Evolutionary conservation across 345 rosid species (phyloP).

Genomic region (Pelargonium nanum): DNA sequence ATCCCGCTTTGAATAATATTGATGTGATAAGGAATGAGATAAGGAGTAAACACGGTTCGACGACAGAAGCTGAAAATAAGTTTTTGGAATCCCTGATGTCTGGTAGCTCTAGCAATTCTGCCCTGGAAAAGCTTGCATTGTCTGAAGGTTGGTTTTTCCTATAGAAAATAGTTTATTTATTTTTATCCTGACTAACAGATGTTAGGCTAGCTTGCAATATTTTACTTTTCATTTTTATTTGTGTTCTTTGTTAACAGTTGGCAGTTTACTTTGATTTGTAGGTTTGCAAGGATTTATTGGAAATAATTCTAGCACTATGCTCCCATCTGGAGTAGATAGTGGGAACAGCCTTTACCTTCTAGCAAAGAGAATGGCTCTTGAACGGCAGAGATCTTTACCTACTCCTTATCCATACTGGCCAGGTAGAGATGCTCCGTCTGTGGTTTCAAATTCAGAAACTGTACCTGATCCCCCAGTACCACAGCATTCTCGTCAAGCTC

Average conservation of each 20-base stretch:
- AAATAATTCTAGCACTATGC: constrained; percentile 34
- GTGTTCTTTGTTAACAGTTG: background rate
- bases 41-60: constrained; percentile 39
- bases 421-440: constrained; percentile 54
- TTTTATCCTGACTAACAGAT: no score
- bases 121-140: background rate
- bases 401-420: constrained; percentile 52
- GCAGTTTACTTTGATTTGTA: constrained; percentile 19
- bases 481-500: constrained; percentile 25
- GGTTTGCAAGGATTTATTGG: constrained; percentile 59
- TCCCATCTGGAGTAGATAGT: constrained; percentile 45
- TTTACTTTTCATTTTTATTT: no score
- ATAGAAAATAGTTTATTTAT: no score
- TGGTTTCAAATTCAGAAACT: constrained; percentile 51
- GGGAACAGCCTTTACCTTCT: constrained; percentile 50
- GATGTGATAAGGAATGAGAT: constrained; percentile 48
- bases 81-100: constrained; percentile 93
- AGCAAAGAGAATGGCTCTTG: constrained; percentile 69
- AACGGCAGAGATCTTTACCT: constrained; percentile 55
- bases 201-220: background rate
- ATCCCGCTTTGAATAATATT: constrained; percentile 31
- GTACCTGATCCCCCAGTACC: constrained; percentile 28
- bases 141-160: background rate
- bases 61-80: constrained; percentile 81
- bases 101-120: constrained; percentile 28